Evolutionary conservation across 1,139 yeast genomes (phyloP), one percentile per base, ranked within the genome.

Genomic region (Candida sp.): DNA sequence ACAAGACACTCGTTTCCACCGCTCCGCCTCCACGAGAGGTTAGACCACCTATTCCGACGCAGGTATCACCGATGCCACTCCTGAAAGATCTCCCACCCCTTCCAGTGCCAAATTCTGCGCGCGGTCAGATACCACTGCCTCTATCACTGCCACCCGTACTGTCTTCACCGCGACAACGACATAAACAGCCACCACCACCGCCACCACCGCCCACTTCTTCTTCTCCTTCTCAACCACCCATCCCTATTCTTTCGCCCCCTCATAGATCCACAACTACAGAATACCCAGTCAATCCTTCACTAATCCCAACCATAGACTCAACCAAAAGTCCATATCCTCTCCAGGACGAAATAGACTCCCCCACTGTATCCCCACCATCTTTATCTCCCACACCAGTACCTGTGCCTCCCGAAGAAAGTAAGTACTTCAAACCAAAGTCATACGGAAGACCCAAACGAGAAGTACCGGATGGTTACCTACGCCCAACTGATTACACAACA

Each of bases 21-120:
- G 6, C 11, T 17, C 3, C 33, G 27, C 40, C 17, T 4, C 22
- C 28, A 27, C n/a, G 9, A 11, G 40, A 49, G n/a, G 40, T 28
- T 5, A 48, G 49, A 23, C 55, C 51, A 32, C 52, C 50, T 11
- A 39, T 49, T 23, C 52, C 53, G 7, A 41, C 32, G 2, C 25
- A 33, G n/a, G 28, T 47, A 11, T 50, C 53, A 11, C 53, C 49
- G 23, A 11, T 33, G 7, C 35, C 46, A 11, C 34, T 51, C 7
- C 44, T 49, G 2, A 46, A 52, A 17, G 30, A 44, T 25, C 44
- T 53, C 3, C 43, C 40, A 39, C 50, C 45, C 27, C 25, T 42
- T 23, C 49, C 47, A n/a, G 23, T 12, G 7, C 8, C 7, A 3
- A 34, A 5, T 6, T 11, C 42, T 11, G n/a, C 42, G 23, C 42